Evolutionary conservation across 495 filamentous ascomycete species (phyloP).

Genomic region (Lasiosphaeriaceae sp.): DNA sequence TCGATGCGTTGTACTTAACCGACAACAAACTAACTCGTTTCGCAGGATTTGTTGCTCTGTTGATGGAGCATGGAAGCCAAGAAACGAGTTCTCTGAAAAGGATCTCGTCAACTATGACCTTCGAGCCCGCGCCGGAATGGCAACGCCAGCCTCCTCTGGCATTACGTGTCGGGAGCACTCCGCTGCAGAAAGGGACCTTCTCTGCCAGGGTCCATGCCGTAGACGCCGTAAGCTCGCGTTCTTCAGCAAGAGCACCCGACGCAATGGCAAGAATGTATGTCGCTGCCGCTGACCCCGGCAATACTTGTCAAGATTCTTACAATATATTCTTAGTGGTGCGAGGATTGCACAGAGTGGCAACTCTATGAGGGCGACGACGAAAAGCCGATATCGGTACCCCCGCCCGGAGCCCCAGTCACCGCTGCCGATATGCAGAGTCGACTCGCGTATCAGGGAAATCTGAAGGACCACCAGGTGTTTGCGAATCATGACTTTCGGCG

Average conservation of each 20-base stretch:
- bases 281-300: neutral
- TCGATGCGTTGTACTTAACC: neutral
- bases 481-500: no score
- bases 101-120: constrained; percentile 38
- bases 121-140: constrained; percentile 5
- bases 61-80: constrained; percentile 40
- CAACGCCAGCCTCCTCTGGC: constrained; percentile 22
- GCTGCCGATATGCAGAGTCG: constrained; percentile 3
- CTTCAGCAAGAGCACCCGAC: constrained; percentile 58
- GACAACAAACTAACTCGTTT: neutral
- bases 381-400: constrained; percentile 3
- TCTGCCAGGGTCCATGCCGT: constrained; percentile 47
- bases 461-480: neutral
- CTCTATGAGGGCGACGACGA: constrained; percentile 14
- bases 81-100: constrained; percentile 41
- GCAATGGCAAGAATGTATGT: constrained; percentile 47
- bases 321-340: constrained; percentile 45
- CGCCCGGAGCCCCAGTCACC: constrained; percentile 1
- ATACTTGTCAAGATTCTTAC: constrained; percentile 4
- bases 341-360: constrained; percentile 49
- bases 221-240: constrained; percentile 40
- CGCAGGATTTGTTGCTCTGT: constrained; percentile 46
- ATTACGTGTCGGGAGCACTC: constrained; percentile 26
- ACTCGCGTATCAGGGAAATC: neutral
- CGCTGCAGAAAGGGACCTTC: constrained; percentile 12